A percentile compares a stretch with the other conserved stretches of the same genome.
Evolutionary conservation across 345 rosid genomes (phyloP).

Genomic region (Boechera divaricarpa): DNA sequence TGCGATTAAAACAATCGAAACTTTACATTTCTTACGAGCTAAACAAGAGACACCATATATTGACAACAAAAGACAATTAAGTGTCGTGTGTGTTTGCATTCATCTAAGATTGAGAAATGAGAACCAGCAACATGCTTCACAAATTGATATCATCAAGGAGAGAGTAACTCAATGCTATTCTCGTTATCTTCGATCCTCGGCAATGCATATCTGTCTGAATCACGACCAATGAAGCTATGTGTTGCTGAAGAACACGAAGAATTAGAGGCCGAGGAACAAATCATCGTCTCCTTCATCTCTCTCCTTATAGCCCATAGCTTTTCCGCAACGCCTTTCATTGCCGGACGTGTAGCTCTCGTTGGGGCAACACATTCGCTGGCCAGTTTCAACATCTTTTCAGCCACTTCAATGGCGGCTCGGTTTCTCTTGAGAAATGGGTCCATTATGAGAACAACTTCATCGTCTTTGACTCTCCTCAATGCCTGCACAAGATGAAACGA

Average conservation of each 20-base stretch:
- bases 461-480: conserved; percentile 62
- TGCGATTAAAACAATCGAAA: too few species aligned
- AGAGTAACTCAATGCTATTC: conserved; percentile 35
- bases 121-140: conserved; percentile 8
- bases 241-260: conserved; percentile 45
- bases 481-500: conserved; percentile 56
- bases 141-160: conserved; percentile 38
- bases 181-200: conserved; percentile 44
- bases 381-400: conserved; percentile 63
- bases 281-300: conserved; percentile 54
- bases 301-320: conserved; percentile 75
- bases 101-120: background rate
- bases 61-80: background rate
- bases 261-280: conserved; percentile 48
- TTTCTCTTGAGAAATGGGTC: conserved; percentile 72
- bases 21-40: background rate
- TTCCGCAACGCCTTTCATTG: conserved; percentile 78
- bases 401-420: conserved; percentile 64
- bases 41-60: background rate
- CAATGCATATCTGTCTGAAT: conserved; percentile 31
- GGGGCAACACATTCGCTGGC: conserved; percentile 68
- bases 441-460: conserved; percentile 72
- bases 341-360: conserved; percentile 65
- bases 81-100: background rate
- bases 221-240: conserved; percentile 38